These are phyloP conservation scores for Gilbertella persicaria DNA, from an alignment of 371 early-diverging fungal genomes.

Conservation along the genomic window DNA sequence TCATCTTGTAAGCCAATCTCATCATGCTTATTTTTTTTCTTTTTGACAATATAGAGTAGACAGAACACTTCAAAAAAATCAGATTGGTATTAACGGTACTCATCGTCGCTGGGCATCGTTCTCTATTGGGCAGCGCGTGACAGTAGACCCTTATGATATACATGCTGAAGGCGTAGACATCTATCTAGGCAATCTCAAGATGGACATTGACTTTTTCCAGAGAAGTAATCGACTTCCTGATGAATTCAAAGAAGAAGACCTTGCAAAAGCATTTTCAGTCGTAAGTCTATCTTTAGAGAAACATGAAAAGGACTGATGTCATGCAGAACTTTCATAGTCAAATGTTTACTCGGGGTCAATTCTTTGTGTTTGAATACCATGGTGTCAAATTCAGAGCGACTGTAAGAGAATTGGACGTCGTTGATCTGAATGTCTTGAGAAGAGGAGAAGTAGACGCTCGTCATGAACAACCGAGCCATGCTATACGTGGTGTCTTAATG, in stretches of 20 bases:
- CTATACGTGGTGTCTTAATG: conserved; percentile 72
- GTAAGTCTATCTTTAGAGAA: conserved; percentile 33
- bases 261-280: conserved; percentile 65
- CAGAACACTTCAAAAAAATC: conserved; percentile 57
- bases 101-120: conserved; percentile 91
- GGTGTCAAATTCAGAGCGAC: conserved; percentile 70
- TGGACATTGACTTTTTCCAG: conserved; percentile 68
- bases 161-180: conserved; percentile 54
- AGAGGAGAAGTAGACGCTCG: conserved; percentile 46
- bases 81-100: conserved; percentile 73
- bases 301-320: neutral
- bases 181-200: conserved; percentile 69
- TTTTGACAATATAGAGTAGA: conserved; percentile 45
- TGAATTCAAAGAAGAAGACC: conserved; percentile 72
- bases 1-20: neutral
- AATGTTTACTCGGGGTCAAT: conserved; percentile 74
- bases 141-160: conserved; percentile 78
- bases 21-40: neutral
- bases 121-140: conserved; percentile 79
- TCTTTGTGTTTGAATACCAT: conserved; percentile 80
- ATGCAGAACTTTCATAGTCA: conserved; percentile 67
- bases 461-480: conserved; percentile 19
- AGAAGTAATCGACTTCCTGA: conserved; percentile 60
- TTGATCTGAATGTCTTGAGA: conserved; percentile 64
- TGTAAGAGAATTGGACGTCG: conserved; percentile 59